Evolutionary conservation across 352 stramenopile genomes (phyloP).

Genomic region (Albugo candida): DNA sequence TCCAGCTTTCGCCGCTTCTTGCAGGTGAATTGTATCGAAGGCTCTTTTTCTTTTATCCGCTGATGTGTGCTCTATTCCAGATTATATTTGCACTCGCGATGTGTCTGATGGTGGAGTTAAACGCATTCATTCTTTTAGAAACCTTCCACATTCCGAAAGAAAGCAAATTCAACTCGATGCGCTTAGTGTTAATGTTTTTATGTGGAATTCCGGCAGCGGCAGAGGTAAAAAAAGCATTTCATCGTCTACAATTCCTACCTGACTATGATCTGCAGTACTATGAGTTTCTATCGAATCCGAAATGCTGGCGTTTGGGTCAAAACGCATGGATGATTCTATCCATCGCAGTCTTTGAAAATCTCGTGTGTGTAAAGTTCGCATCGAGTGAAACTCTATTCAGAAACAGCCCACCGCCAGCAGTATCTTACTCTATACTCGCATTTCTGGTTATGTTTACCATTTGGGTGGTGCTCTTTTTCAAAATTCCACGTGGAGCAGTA

Average conservation of each 20-base stretch:
- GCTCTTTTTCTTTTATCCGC: not conserved
- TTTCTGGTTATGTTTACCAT: slow-evolving; percentile 47
- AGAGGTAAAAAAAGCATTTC: slow-evolving; percentile 22
- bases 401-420: slow-evolving; percentile 24
- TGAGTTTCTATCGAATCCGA: slow-evolving; percentile 64
- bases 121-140: slow-evolving; percentile 87
- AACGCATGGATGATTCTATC: slow-evolving; percentile 73
- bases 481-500: not conserved
- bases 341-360: slow-evolving; percentile 51
- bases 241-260: not conserved
- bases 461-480: slow-evolving; percentile 66
- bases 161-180: slow-evolving; percentile 70
- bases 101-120: slow-evolving; percentile 75
- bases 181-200: slow-evolving; percentile 56
- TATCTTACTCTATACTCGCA: slow-evolving; percentile 33
- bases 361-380: slow-evolving; percentile 73
- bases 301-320: slow-evolving; percentile 52
- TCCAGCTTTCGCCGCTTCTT: slow-evolving; percentile 79
- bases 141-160: slow-evolving; percentile 75
- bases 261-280: slow-evolving; percentile 31
- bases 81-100: slow-evolving; percentile 75
- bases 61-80: slow-evolving; percentile 7
- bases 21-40: slow-evolving; percentile 14
- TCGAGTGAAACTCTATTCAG: slow-evolving; percentile 34
- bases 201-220: slow-evolving; percentile 58